Conservation (phyloP, 2,329 filamentous ascomycete species). For the Monilinia fructicola region DNA sequence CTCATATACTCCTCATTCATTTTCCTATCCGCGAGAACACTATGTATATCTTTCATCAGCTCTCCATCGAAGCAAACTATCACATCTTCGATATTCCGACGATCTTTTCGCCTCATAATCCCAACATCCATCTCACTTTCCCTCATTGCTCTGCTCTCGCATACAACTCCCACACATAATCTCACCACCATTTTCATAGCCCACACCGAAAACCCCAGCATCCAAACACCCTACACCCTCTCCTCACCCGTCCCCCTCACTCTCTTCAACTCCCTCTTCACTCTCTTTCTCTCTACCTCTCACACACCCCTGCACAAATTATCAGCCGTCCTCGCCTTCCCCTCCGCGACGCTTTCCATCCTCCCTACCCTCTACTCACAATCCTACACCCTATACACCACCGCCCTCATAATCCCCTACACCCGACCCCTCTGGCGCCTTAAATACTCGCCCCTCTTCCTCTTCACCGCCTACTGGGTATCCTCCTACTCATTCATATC, state of each 20-base stretch:
- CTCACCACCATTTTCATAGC: conserved; percentile 44
- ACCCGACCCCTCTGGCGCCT: conserved; percentile 30
- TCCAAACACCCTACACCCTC: conserved; percentile 41
- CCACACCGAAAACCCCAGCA: conserved; percentile 43
- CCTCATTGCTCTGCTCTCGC: conserved; percentile 43
- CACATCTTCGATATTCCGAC: conserved; percentile 45
- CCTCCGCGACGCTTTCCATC: conserved; percentile 48
- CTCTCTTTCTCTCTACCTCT: conserved; percentile 47
- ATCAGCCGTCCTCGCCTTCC: conserved; percentile 46
- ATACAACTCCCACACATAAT: conserved; percentile 34
- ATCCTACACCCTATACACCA: conserved; percentile 50
- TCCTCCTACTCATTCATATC: conserved; percentile 50
- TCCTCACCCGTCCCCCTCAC: conserved; percentile 42
- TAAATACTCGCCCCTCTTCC: conserved; percentile 37
- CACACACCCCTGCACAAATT: conserved; percentile 42
- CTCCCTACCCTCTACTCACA: conserved; percentile 48
- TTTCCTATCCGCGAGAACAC: conserved; percentile 47
- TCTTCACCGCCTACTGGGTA: conserved; percentile 48
- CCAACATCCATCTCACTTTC: conserved; percentile 45
- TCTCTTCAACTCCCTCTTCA: conserved; percentile 49
- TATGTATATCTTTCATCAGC: conserved; percentile 45
- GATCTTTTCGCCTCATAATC: conserved; percentile 46
- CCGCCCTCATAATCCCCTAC: conserved; percentile 47
- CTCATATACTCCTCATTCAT: conserved; percentile 49
- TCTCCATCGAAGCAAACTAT: conserved; percentile 41